phyloP scores from a whole-genome alignment of 192 early-diverging fungal genomes.

The Podila horticola region DNA sequence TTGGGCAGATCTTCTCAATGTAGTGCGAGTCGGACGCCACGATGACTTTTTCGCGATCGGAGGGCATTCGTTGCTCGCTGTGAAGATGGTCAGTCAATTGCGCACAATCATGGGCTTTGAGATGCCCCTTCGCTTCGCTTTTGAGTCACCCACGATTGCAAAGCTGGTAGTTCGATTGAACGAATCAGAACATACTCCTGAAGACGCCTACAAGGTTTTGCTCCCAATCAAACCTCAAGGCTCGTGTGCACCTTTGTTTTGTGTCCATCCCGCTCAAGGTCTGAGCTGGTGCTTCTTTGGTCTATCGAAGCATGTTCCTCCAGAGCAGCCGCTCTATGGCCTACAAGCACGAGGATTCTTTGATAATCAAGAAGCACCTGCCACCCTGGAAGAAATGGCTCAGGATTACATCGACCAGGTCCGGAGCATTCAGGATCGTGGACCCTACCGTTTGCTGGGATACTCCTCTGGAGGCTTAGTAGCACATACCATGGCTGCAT shows the following conservation, averaged over 20 bases:
- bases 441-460: background rate
- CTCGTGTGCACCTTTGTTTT: conserved; percentile 15
- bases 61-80: conserved; percentile 22
- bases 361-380: background rate
- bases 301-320: conserved; percentile 9
- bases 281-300: conserved; percentile 14
- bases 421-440: background rate
- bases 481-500: background rate
- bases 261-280: conserved; percentile 28
- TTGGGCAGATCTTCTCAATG: conserved; percentile 8
- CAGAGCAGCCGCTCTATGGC: conserved; percentile 32
- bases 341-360: conserved; percentile 26
- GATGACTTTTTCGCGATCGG: conserved; percentile 23
- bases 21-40: conserved; percentile 6
- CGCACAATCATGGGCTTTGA: conserved; percentile 3
- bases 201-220: background rate
- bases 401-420: conserved; percentile 2
- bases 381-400: conserved; percentile 14
- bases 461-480: background rate
- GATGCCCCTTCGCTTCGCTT: background rate
- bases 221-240: conserved; percentile 29
- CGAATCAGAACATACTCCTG: background rate
- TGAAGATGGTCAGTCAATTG: conserved; percentile 6
- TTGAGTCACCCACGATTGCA: conserved; percentile 22
- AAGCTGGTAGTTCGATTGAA: background rate